Conservation (phyloP, 805 yeast species). For the Candida ponderosae region DNA sequence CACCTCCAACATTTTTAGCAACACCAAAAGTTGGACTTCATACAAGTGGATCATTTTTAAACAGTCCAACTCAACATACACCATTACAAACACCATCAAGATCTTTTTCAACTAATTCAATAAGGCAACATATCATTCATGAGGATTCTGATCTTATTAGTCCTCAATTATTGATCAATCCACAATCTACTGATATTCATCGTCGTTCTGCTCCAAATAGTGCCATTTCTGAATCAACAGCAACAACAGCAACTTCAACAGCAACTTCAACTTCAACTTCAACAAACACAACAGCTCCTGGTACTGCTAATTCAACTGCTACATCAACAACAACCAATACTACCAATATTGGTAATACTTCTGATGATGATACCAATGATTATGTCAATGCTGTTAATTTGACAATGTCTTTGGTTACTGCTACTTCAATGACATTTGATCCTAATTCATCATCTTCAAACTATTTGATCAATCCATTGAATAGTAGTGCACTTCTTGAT, state of each 20-base stretch:
- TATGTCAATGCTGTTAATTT: too few relatives aligned
- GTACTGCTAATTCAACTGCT: neutral
- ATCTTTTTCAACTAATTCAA: too few relatives aligned
- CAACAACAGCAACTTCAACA: neutral
- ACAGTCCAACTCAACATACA: constrained; percentile 11
- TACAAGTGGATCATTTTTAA: too few relatives aligned
- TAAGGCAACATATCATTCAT: too few relatives aligned
- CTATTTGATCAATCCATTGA: constrained; percentile 1
- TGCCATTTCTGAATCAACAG: neutral
- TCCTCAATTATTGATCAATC: too few relatives aligned
- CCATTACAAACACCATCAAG: constrained; percentile 18
- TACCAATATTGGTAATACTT: neutral
- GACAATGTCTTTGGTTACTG: too few relatives aligned
- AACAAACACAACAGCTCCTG: neutral
- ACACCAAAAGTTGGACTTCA: constrained; percentile 20
- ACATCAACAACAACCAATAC: neutral
- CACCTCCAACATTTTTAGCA: constrained; percentile 35
- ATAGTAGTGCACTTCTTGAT: constrained; percentile 1
- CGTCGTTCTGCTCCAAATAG: too few relatives aligned
- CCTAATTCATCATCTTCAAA: neutral
- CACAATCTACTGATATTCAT: too few relatives aligned
- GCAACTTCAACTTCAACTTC: neutral
- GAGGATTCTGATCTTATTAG: too few relatives aligned
- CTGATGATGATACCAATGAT: constrained; percentile 1
- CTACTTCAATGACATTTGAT: neutral